Conservation (phyloP, 2,329 filamentous ascomycete species). For the Curvularia lunata region DNA sequence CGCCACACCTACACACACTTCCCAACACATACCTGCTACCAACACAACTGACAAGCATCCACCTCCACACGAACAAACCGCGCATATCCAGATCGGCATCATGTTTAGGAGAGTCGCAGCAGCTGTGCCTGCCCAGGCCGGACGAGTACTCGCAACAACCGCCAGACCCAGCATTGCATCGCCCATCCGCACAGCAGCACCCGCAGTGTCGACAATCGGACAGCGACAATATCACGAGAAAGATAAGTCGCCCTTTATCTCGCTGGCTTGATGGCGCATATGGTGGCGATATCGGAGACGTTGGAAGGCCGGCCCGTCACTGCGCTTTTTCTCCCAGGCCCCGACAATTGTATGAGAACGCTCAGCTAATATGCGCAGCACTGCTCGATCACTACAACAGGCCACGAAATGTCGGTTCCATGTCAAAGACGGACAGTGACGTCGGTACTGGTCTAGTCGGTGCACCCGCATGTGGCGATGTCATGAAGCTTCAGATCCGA, state of each 20-base stretch:
- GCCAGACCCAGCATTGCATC: conserved; percentile 58
- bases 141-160: conserved; percentile 57
- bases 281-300: conserved; percentile 20
- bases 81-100: conserved; percentile 33
- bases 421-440: conserved; percentile 78
- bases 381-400: conserved; percentile 81
- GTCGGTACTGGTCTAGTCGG: conserved; percentile 92
- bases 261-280: conserved; percentile 1
- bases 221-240: conserved; percentile 69
- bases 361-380: conserved; percentile 53
- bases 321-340: conserved; percentile 1
- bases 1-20: conserved; percentile 27
- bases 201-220: conserved; percentile 49
- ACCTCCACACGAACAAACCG: conserved; percentile 9
- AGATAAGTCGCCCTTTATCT: conserved; percentile 56
- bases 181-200: conserved; percentile 53
- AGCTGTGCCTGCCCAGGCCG: conserved; percentile 60
- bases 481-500: conserved; percentile 93
- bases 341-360: conserved; percentile 17
- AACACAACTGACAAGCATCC: conserved; percentile 1
- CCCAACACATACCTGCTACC: conserved; percentile 20
- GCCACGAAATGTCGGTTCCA: conserved; percentile 78
- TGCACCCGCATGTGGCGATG: conserved; percentile 88
- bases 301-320: conserved; percentile 10
- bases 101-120: conserved; percentile 66